Percentiles rank a stretch among this genome's conserved stretches.
These are phyloP conservation scores for Alternaria solani DNA, from an alignment of 2,329 filamentous ascomycete genomes.

Conservation along the genomic window DNA sequence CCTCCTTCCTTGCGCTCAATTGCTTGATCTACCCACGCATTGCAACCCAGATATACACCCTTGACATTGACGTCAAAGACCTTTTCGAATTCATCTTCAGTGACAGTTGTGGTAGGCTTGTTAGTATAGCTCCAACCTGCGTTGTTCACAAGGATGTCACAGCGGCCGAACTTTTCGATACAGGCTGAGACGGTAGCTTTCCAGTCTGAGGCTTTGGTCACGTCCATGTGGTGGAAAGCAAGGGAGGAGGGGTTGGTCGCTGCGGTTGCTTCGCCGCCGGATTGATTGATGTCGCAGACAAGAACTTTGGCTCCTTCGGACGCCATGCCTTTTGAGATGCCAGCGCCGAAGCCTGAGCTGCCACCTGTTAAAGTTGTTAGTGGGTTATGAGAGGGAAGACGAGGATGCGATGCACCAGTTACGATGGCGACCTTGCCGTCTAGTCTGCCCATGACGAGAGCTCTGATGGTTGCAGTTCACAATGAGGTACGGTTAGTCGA, in stretches of 20 bases:
- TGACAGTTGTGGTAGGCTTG: conserved; percentile 68
- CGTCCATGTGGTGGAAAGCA: conserved; percentile 57
- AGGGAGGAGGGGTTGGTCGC: conserved; percentile 50
- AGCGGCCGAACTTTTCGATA: conserved; percentile 60
- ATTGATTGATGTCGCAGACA: conserved; percentile 67
- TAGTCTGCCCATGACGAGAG: conserved; percentile 52
- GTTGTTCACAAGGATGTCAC: conserved; percentile 69
- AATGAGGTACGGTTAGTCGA: not conserved
- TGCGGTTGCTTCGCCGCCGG: conserved; percentile 61
- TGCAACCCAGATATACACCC: conserved; percentile 68
- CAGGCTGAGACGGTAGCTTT: conserved; percentile 63
- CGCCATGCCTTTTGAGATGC: conserved; percentile 66
- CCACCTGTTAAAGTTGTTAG: conserved; percentile 54
- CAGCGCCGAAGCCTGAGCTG: conserved; percentile 70
- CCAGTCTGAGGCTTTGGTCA: conserved; percentile 62
- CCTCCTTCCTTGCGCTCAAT: conserved; percentile 65
- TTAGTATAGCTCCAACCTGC: conserved; percentile 65
- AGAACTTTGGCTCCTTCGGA: conserved; percentile 68
- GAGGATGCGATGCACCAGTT: conserved; percentile 53
- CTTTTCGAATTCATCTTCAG: conserved; percentile 70
- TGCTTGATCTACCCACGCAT: conserved; percentile 68
- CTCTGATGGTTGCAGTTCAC: not conserved
- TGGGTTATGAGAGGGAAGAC: conserved; percentile 2
- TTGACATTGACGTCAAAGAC: conserved; percentile 75
- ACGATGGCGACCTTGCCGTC: conserved; percentile 65